Conservation (phyloP, 202 grass and related monocot species). For the Saccharum hybrid region DNA sequence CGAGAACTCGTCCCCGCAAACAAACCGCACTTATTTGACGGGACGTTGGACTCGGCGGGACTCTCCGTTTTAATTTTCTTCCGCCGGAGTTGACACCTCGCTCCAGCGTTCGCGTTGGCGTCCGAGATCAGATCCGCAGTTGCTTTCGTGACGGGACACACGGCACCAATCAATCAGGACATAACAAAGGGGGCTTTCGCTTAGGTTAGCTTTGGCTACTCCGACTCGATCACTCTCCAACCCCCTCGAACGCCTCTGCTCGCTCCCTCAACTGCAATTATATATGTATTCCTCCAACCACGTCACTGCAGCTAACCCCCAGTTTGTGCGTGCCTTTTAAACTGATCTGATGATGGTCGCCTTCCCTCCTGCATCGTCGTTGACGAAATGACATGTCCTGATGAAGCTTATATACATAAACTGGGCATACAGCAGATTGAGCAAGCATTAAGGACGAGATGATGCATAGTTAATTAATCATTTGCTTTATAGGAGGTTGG, state of each 20-base stretch:
- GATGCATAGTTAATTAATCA: background rate
- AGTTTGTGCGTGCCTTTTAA: background rate
- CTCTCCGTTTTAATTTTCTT: background rate
- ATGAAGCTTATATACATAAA: too few relatives aligned
- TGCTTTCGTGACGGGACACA: conserved; percentile 55
- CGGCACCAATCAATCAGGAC: conserved; percentile 24
- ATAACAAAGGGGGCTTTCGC: conserved; percentile 29
- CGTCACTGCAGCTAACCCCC: conserved; percentile 18
- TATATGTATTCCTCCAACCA: conserved; percentile 22
- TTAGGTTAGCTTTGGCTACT: conserved; percentile 13
- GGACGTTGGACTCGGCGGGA: background rate
- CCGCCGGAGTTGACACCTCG: conserved; percentile 20
- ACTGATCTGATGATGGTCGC: background rate
- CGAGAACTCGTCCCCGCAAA: conserved; percentile 32
- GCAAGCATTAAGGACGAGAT: background rate
- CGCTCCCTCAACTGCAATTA: background rate
- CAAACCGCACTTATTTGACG: conserved; percentile 41
- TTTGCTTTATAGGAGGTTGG: conserved; percentile 31
- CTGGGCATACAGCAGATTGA: conserved; percentile 17
- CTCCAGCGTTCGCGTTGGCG: background rate
- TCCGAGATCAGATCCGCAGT: conserved; percentile 36
- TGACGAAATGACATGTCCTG: conserved; percentile 35
- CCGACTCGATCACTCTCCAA: conserved; percentile 5
- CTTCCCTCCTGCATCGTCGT: background rate
- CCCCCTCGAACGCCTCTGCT: background rate